Conservation (phyloP, 2,329 filamentous ascomycete genomes). For the Metarhizium sp. region DNA sequence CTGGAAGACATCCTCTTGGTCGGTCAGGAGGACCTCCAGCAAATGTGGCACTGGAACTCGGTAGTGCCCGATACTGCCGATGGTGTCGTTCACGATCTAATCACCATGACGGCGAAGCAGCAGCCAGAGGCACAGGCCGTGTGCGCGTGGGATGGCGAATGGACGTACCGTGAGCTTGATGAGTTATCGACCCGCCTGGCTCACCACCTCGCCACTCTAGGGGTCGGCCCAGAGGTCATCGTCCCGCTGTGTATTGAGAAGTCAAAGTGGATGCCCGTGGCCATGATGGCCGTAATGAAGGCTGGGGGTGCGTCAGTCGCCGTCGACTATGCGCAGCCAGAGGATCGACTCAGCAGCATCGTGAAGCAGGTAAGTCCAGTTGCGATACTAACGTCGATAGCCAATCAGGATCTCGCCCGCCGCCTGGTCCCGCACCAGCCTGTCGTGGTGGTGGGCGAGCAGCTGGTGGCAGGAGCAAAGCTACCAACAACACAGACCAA, state of each 20-base stretch:
- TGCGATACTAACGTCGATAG: conserved; percentile 4
- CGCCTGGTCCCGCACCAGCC: conserved; percentile 6
- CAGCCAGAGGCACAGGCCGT: conserved; percentile 4
- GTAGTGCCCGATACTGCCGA: neutral
- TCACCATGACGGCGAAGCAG: neutral
- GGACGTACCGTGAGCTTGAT: conserved; percentile 16
- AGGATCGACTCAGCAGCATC: conserved; percentile 8
- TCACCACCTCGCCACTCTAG: neutral
- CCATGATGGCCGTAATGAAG: conserved; percentile 17
- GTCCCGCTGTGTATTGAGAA: conserved; percentile 20
- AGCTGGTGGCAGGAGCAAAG: conserved; percentile 6
- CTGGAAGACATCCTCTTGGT: conserved; percentile 1
- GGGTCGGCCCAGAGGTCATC: conserved; percentile 4
- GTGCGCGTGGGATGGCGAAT: conserved; percentile 16
- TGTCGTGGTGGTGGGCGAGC: conserved; percentile 5
- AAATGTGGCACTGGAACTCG: conserved; percentile 5
- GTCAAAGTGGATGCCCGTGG: conserved; percentile 14
- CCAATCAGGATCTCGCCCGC: conserved; percentile 12
- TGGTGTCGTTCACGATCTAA: conserved; percentile 2
- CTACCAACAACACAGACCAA: neutral
- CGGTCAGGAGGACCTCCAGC: conserved; percentile 1
- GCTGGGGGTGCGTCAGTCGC: conserved; percentile 19
- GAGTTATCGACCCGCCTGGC: conserved; percentile 12
- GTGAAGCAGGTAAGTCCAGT: conserved; percentile 4
- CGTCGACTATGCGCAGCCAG: conserved; percentile 15